phyloP scores from a whole-genome alignment of 1,284 basidiomycete genomes.

The Marasmius tenuissimus region DNA sequence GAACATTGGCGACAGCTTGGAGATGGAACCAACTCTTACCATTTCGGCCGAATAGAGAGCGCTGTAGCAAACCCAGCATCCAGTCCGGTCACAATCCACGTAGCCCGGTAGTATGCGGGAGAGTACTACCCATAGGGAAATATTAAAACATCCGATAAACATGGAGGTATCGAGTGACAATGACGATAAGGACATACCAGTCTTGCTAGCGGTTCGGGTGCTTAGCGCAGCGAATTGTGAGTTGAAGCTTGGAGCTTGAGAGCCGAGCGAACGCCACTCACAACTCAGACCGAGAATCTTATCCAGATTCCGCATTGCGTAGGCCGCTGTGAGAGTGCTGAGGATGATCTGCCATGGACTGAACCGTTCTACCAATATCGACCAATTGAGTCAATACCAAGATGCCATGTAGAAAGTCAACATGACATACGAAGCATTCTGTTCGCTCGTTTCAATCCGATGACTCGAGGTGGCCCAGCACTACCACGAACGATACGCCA shows the following conservation, averaged over 20 bases:
- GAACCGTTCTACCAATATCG: constrained; percentile 62
- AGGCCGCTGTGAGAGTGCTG: constrained; percentile 82
- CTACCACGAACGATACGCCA: constrained; percentile 77
- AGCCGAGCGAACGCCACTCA: constrained; percentile 38
- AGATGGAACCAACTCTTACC: constrained; percentile 25
- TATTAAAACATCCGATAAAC: constrained; percentile 11
- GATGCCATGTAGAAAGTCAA: not conserved
- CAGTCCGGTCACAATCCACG: constrained; percentile 92
- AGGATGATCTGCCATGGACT: constrained; percentile 95
- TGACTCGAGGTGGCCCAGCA: constrained; percentile 61
- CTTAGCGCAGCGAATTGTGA: constrained; percentile 37
- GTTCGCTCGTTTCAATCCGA: constrained; percentile 65
- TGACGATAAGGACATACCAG: constrained; percentile 53
- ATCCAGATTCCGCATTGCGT: constrained; percentile 85
- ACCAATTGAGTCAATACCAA: not conserved
- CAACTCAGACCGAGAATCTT: constrained; percentile 83
- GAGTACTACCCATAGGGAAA: constrained; percentile 65
- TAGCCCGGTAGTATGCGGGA: constrained; percentile 93
- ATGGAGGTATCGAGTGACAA: not conserved
- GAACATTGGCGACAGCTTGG: not conserved
- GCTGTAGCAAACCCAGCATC: constrained; percentile 97
- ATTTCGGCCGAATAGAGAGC: constrained; percentile 90
- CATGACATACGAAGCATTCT: constrained; percentile 54
- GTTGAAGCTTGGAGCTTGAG: constrained; percentile 1
- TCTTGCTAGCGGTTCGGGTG: constrained; percentile 90